Conservation (phyloP, 306 rosid species). For the Arachis hypogaea region DNA sequence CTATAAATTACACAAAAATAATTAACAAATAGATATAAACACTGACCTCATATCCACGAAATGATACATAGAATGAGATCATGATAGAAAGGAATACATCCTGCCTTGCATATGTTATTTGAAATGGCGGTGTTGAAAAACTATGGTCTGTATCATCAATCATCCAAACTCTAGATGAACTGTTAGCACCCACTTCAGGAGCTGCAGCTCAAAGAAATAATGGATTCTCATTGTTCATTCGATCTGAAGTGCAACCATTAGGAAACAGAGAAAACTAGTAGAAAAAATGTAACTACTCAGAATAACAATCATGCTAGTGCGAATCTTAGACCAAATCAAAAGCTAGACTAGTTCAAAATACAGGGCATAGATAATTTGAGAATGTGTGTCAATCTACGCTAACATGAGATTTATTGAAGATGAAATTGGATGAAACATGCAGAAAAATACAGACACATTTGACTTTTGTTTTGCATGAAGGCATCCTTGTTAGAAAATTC, state of each 20-base stretch:
- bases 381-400: neutral
- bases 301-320: constrained; percentile 13
- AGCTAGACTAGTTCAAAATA: neutral
- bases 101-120: constrained; percentile 84
- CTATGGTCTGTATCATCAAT: constrained; percentile 88
- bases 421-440: neutral
- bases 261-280: constrained; percentile 7
- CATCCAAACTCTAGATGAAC: constrained; percentile 74
- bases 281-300: neutral
- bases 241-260: neutral
- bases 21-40: constrained; percentile 9
- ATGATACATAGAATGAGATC: constrained; percentile 80
- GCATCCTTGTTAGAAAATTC: neutral
- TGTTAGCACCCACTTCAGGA: constrained; percentile 66
- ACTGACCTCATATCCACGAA: constrained; percentile 61
- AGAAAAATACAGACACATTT: constrained; percentile 3
- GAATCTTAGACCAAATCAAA: neutral
- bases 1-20: neutral
- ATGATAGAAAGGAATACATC: constrained; percentile 72
- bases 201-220: constrained; percentile 59
- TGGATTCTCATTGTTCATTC: constrained; percentile 25
- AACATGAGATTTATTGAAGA: neutral
- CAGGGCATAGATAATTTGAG: neutral
- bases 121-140: constrained; percentile 80
- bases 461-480: neutral